phyloP scores from a whole-genome alignment of 257 asterid genomes.

The Solanum chiquidenum region DNA sequence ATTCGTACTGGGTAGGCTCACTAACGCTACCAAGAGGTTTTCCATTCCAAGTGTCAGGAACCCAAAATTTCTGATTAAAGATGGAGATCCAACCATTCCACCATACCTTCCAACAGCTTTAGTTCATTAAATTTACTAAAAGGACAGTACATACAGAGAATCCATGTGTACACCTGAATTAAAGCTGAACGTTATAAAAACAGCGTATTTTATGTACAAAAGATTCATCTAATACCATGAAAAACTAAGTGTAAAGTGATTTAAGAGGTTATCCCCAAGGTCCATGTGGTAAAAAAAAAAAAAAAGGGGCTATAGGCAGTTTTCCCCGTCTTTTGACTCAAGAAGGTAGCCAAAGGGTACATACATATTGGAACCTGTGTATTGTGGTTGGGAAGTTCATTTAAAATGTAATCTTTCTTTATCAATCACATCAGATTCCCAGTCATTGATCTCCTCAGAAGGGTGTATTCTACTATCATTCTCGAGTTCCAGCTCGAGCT shows the following conservation, averaged over 20 bases:
- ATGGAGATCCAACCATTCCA: not conserved
- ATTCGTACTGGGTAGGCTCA: not conserved
- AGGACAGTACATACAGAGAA: not conserved
- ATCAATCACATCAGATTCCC: conserved; percentile 66
- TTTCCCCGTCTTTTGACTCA: not conserved
- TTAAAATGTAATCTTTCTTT: conserved; percentile 16
- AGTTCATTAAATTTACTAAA: not conserved
- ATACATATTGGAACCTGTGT: not conserved
- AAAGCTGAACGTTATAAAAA: not conserved
- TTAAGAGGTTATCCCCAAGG: not conserved
- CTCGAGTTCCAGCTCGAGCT: conserved; percentile 73
- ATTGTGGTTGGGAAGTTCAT: not conserved
- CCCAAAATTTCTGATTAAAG: not conserved
- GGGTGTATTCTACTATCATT: conserved; percentile 32
- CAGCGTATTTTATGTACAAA: not conserved
- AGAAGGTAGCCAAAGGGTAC: not conserved
- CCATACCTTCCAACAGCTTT: not conserved
- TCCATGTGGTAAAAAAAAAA: not conserved
- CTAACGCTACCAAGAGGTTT: not conserved
- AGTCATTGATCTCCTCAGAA: conserved; percentile 52
- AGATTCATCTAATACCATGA: not conserved
- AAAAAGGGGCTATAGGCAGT: not conserved
- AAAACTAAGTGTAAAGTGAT: not conserved
- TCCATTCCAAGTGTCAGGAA: not conserved
- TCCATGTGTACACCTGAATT: not conserved